Evolutionary conservation across 805 yeast genomes (phyloP), one percentile per base, ranked within the genome.

Genomic region (Candida pseudoglaebosa): DNA sequence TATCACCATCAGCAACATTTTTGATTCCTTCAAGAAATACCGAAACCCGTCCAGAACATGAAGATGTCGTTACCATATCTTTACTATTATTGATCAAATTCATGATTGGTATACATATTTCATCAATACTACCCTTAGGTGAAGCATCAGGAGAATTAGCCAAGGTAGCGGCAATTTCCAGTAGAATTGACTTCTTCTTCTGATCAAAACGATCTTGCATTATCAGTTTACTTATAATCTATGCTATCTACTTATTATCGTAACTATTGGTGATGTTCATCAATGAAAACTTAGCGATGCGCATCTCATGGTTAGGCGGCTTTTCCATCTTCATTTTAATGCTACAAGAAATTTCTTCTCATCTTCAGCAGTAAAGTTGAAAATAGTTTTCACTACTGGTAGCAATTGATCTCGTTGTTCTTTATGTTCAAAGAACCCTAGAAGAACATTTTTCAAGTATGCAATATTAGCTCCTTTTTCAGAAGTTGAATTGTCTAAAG

Each of bases 71-170:
- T 8, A 88, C 93, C 78, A 84, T 73, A 46, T 82, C 78, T 0
- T 60, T 50, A 47, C 77, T 76, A 2, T 71, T 47, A 52, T 88
- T 88, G 48, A 88, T 82, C 12, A 80, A 54, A 12, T 76, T 59
- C 43, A 88, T 85, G 14, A 88, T 70, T 2, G 95, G 95, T 9
- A 82, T 52, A 49, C 95, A 82, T 15, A 74, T 63, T 35, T 63
- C 77, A 59, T 88, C 96, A n/a, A 87, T 80, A 2, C 87, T 73
- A 1, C 96, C 96, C 52, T 88, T 89, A 12, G 96, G 96, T 2
- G 95, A 84, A n/a, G 78, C 65, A 57, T 83, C 91, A 3, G 77
- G 79, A 9, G 62, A 56, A 0, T 54, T 57, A 2, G 59, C 66
- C 5, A 64, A 56, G 6, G 68, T 77, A 2, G 62, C 54, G 1